Percentiles rank a stretch among this genome's conserved stretches.
Conservation (phyloP, 2,329 filamentous ascomycete species). For the Cladorrhinum sp. region DNA sequence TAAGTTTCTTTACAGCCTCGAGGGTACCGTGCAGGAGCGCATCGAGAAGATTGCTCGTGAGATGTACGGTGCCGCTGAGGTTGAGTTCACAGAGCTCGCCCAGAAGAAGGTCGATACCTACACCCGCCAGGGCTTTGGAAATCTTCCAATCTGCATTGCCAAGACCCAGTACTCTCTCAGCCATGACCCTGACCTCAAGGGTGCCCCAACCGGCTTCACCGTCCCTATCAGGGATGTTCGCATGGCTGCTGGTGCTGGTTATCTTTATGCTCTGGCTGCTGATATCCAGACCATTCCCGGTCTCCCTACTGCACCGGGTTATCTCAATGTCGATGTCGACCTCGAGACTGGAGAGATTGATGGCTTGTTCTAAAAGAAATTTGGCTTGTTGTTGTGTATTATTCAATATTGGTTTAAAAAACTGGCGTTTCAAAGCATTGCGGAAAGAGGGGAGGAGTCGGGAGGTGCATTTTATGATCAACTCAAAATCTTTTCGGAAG, state of each 20-base stretch:
- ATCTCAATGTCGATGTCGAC: slow-evolving; percentile 88
- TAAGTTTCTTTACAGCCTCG: slow-evolving; percentile 78
- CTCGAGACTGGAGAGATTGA: slow-evolving; percentile 80
- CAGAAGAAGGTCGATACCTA: slow-evolving; percentile 97
- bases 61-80: slow-evolving; percentile 89
- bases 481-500: slow-evolving; percentile 17
- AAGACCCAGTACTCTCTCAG: slow-evolving; percentile 98
- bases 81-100: slow-evolving; percentile 91
- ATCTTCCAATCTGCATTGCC: slow-evolving; percentile 92
- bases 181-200: slow-evolving; percentile 90
- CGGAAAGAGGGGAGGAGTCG: background rate
- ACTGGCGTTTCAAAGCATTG: slow-evolving; percentile 11
- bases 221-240: slow-evolving; percentile 92
- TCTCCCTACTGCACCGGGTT: slow-evolving; percentile 89
- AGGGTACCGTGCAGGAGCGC: slow-evolving; percentile 78
- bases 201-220: slow-evolving; percentile 89
- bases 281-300: slow-evolving; percentile 99
- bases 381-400: background rate
- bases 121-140: slow-evolving; percentile 84
- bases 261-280: slow-evolving; percentile 90
- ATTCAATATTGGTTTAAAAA: slow-evolving; percentile 1
- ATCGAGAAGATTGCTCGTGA: slow-evolving; percentile 83
- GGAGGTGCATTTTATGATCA: slow-evolving; percentile 23
- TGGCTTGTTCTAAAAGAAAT: slow-evolving; percentile 70
- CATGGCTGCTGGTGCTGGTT: slow-evolving; percentile 90